Evolutionary conservation across 129 eudicot genomes (phyloP), one percentile per base, ranked within the genome.

Genomic region (Solidago caesia): DNA sequence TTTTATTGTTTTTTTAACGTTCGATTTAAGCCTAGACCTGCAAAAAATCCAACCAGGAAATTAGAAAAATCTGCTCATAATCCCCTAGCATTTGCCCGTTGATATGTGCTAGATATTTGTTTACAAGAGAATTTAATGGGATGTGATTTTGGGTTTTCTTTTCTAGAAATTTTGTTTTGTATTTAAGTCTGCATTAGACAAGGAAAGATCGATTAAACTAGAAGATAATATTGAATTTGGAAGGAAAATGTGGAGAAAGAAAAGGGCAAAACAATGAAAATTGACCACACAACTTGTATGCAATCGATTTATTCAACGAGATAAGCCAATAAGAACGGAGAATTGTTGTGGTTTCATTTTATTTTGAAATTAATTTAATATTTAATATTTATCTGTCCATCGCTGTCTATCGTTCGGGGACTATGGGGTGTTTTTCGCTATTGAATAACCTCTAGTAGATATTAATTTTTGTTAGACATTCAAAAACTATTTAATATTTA

Each of bases 221-320:
- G 72, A 55, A 56, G 56, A 65, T 53, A 65, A 72, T 10, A 1
- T 72, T 79, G 83, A 79, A 79, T 72, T 65, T 66, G 79, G 16
- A 66, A 66, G 79, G 83, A 79, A 79, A 73, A 13, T 15, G 41
- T 66, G 75, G 74, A 79, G 79, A 79, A 79, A 73, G 79, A 79
- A 79, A 79, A 79, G 83, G 83, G 79, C 75, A 56, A 48, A 65
- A 66, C 55, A 57, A 66, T 79, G 65, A 79, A 73, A 79, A 72
- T 57, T 66, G 79, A 79, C 83, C 83, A 66, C 83, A 79, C 79
- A 68, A 79, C 27, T 79, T 79, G 83, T 60, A 64, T 11, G 78
- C 55, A 72, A 57, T 73, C 83, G 79, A 53, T 79, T 79, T 66
- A 73, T 73, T 79, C 79, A 73, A 79, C 75, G 70, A n/a, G 39